Base-by-base conservation (phyloP, 2,329 filamentous ascomycete species). In the Fusarium chlamydosporum region DNA sequence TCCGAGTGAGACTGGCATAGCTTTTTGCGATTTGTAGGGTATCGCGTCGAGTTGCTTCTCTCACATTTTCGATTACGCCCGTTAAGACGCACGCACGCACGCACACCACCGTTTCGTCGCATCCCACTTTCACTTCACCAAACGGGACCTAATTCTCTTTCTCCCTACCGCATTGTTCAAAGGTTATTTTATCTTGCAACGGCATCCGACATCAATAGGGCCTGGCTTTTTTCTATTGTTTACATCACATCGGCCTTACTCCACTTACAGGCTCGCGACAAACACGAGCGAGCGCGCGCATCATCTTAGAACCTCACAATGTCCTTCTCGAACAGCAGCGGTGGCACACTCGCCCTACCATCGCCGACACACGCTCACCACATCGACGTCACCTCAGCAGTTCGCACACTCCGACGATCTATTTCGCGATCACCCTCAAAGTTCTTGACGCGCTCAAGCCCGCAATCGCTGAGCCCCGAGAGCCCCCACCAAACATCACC, bases 371-470 rank as follows among this genome's bases (percentile, higher is more conserved):
- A 92, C 75, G 88, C 89, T 65, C 92, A 93, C 78, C 91, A 92
- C 80, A 91, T 95, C 74, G 92, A 97, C 82, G 89, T 93, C 69
- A 91, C 92, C 65, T 89, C 92, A 51, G 91, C 92, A 61, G 92
- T 97, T 68, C 88, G 93, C 76, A 92, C 93, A 74, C 84, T 97
- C 61, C 88, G 94, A 70, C 92, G 93, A 72, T 97, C 95, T 27
- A 85, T 97, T 68, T 97, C 94, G 59, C 88, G 94, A 74, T 97
- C 95, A n/a, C 95, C 95, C 12, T 97, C 95, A 33, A 97, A 96
- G 79, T 95, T 96, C 58, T 82, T 96, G 35, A 78, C 79, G 51
- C 83, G 84, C 67, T 78, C 82, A 45, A 79, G 79, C 1, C 81
- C 84, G 65, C 80, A 76, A 61, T 84, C 84, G 15, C 80, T 84